These are phyloP conservation scores for Gypsophila paniculata DNA, from an alignment of 179 eudicot species.

Conservation along the genomic window DNA sequence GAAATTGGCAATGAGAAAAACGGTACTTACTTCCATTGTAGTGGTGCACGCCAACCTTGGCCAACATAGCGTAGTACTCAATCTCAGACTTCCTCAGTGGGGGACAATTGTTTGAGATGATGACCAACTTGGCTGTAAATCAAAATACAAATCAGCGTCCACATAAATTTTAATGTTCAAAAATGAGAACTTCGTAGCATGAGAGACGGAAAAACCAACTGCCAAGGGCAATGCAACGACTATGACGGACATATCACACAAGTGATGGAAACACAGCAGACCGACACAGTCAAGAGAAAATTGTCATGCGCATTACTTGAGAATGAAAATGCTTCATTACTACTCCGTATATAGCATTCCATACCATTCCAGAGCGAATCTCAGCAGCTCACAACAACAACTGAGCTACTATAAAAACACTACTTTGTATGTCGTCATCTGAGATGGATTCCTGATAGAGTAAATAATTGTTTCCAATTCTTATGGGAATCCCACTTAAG, in stretches of 20 bases:
- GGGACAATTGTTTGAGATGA: constrained; percentile 81
- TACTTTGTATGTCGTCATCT: too few relatives aligned
- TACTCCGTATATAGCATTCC: too few relatives aligned
- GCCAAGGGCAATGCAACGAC: neutral
- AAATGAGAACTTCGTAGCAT: neutral
- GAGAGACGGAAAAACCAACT: neutral
- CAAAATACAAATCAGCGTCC: neutral
- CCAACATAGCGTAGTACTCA: constrained; percentile 84
- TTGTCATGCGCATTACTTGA: too few relatives aligned
- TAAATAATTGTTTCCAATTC: too few relatives aligned
- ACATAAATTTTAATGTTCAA: too few relatives aligned
- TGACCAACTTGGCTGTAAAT: constrained; percentile 57
- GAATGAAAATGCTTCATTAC: too few relatives aligned
- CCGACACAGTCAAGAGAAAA: neutral
- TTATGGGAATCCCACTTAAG: neutral
- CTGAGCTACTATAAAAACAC: too few relatives aligned
- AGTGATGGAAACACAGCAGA: neutral
- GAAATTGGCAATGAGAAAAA: neutral
- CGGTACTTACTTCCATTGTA: constrained; percentile 70
- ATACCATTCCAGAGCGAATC: too few relatives aligned
- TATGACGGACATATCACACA: neutral
- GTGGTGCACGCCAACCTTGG: constrained; percentile 81
- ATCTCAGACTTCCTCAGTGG: constrained; percentile 82
- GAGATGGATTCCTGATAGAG: too few relatives aligned
- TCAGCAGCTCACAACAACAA: too few relatives aligned